Conservation (phyloP, 2,329 filamentous ascomycete species). For the Pezicula radicicola region DNA sequence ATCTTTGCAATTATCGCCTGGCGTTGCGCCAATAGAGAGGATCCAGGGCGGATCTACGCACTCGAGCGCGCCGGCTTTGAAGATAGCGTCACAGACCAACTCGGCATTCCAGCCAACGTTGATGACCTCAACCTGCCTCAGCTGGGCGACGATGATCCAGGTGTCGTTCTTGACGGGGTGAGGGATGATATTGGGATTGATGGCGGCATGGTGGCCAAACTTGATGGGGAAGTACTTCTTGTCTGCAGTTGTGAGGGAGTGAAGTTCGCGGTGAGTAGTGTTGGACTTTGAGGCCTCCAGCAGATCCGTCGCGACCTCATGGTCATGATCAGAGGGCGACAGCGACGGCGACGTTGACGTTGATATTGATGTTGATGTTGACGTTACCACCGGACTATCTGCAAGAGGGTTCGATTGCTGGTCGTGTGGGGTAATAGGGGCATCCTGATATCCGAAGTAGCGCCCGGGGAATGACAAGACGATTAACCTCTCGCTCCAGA, state of each 20-base stretch:
- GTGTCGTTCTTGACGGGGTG: slow-evolving; percentile 45
- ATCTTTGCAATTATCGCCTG: slow-evolving; percentile 40
- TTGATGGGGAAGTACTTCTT: slow-evolving; percentile 46
- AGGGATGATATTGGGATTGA: slow-evolving; percentile 57
- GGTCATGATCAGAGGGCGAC: no score
- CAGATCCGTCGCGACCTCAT: no score
- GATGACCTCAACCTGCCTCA: slow-evolving; percentile 25
- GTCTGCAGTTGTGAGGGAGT: slow-evolving; percentile 30
- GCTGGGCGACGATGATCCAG: slow-evolving; percentile 51
- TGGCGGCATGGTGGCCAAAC: slow-evolving; percentile 38
- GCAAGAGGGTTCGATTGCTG: no score
- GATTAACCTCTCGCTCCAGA: no score
- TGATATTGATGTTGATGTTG: no score
- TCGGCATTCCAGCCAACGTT: slow-evolving; percentile 36
- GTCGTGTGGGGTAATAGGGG: no score
- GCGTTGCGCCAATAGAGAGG: slow-evolving; percentile 45
- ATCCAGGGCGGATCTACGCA: slow-evolving; percentile 39
- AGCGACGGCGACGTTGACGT: no score
- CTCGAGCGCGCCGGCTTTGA: slow-evolving; percentile 36
- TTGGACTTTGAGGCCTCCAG: no score
- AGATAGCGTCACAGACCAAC: slow-evolving; percentile 47
- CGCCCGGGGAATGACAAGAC: no score
- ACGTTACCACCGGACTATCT: no score
- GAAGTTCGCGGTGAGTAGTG: no score
- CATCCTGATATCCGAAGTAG: no score